A percentile compares a stretch with the other conserved stretches of the same genome.
phyloP scores from a whole-genome alignment of 352 stramenopile genomes.

The Pythium angustatum region DNA sequence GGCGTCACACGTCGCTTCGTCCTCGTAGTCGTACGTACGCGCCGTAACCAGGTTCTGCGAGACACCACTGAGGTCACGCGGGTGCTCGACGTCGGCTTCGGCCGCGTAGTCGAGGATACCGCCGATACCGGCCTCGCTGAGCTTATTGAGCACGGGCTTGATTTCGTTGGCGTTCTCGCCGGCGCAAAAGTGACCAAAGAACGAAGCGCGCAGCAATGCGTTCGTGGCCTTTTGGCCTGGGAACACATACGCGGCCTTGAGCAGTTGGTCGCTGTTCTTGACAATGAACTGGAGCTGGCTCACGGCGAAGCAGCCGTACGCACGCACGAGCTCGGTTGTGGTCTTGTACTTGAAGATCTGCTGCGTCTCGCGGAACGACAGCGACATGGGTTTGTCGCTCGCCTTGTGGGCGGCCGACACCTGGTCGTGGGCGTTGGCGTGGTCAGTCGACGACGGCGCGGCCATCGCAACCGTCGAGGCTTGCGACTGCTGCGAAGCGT shows the following conservation, averaged over 20 bases:
- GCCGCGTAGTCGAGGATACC: conserved; percentile 98
- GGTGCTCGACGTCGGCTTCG: conserved; percentile 89
- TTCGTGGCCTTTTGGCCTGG: conserved; percentile 86
- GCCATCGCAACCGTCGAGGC: conserved; percentile 27
- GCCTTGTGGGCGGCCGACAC: neutral
- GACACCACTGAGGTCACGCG: conserved; percentile 74
- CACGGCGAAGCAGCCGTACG: conserved; percentile 85
- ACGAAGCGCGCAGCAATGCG: conserved; percentile 88
- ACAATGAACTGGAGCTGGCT: conserved; percentile 89
- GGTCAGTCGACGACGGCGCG: conserved; percentile 1
- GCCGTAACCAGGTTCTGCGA: conserved; percentile 83
- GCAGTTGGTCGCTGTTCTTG: conserved; percentile 82
- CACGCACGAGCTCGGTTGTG: conserved; percentile 84
- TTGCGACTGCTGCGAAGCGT: conserved; percentile 22
- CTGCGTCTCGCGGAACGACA: conserved; percentile 81
- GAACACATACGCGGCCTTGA: conserved; percentile 84
- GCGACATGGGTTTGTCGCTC: conserved; percentile 16
- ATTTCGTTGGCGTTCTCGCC: conserved; percentile 90
- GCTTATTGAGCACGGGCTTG: conserved; percentile 70
- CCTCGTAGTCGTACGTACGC: conserved; percentile 96
- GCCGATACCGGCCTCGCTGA: conserved; percentile 86
- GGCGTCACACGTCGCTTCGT: conserved; percentile 91
- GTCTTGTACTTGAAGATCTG: conserved; percentile 82
- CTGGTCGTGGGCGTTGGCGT: neutral
- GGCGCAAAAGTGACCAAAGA: conserved; percentile 98